phyloP scores from a whole-genome alignment of 2,329 filamentous ascomycete genomes.

The Xylaria sp. region DNA sequence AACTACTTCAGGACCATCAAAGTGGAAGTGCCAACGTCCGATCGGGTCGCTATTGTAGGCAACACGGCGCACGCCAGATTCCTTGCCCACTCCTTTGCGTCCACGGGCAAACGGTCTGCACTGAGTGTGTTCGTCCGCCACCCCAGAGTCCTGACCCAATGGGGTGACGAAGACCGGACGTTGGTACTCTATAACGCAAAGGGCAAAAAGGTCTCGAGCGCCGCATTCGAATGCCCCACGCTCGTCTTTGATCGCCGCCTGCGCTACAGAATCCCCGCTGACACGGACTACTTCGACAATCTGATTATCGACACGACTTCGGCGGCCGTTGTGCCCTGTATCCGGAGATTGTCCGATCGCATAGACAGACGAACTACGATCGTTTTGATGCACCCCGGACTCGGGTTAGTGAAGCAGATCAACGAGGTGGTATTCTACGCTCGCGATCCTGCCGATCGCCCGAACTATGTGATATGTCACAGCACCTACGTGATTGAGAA shows the following conservation, averaged over 20 bases:
- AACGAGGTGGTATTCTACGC: constrained; percentile 67
- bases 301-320: constrained; percentile 24
- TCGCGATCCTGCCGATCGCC: constrained; percentile 56
- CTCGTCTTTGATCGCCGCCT: constrained; percentile 8
- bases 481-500: constrained; percentile 39
- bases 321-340: constrained; percentile 15
- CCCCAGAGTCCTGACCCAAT: constrained; percentile 37
- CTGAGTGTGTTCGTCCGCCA: constrained; percentile 58
- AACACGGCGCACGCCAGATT: constrained; percentile 59
- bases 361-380: constrained; percentile 62
- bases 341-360: constrained; percentile 22
- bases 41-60: constrained; percentile 55
- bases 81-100: constrained; percentile 59
- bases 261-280: not conserved
- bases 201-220: constrained; percentile 30
- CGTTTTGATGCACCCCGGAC: constrained; percentile 71
- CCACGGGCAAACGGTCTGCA: constrained; percentile 54
- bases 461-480: constrained; percentile 70
- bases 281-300: constrained; percentile 22
- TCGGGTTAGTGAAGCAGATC: constrained; percentile 77
- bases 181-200: constrained; percentile 42
- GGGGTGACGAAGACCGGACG: constrained; percentile 41
- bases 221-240: constrained; percentile 24
- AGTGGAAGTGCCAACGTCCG: constrained; percentile 20
- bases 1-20: not conserved